Base-by-base conservation (phyloP, 345 rosid species). In the Salix koriyanagi region DNA sequence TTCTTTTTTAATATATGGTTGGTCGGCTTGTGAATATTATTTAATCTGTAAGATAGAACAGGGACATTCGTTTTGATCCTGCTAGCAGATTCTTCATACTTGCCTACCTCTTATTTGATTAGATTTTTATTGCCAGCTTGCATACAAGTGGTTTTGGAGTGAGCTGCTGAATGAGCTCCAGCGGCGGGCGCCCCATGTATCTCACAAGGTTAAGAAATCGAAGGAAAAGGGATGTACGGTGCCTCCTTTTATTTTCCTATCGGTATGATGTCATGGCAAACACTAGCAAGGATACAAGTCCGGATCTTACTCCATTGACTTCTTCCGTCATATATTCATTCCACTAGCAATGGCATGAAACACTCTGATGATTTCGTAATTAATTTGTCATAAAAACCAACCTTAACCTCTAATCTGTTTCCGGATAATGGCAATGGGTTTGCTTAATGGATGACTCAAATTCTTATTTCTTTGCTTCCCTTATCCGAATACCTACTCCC, bases 111-210 rank as follows among this genome's bases (percentile, higher is more conserved):
- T n/a, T 18, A 5, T 65, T 58, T 25, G 26, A 16, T 42, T 18
- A 56, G 11, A 41, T 21, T 13, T 73, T 41, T 60, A 34, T 25
- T 44, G 28, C 65, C 13, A 48, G 86, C 78, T 80, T 37, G 89
- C 83, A 83, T 79, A 71, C 77, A 70, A 34, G 86, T 81, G 84
- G 79, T 83, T 86, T 86, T 85, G 82, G 86, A 79, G 89, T 85
- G 75, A 77, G 69, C 67, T 32, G 30, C 44, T 28, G 71, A 61
- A 74, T n/a, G n/a, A 42, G 37, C 7, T 36, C 6, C 37, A 36
- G 1, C 37, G 37, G 37, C 37, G 37, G 72, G 75, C 72, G 84
- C 80, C 83, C 81, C 80, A 60, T 83, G 85, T 75, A 44, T 72
- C 14, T 64, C 18, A 15, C 73, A 58, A 66, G 68, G 78, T 70